Conservation (phyloP, 2,329 filamentous ascomycete species). For the Colletotrichum kahawae region DNA sequence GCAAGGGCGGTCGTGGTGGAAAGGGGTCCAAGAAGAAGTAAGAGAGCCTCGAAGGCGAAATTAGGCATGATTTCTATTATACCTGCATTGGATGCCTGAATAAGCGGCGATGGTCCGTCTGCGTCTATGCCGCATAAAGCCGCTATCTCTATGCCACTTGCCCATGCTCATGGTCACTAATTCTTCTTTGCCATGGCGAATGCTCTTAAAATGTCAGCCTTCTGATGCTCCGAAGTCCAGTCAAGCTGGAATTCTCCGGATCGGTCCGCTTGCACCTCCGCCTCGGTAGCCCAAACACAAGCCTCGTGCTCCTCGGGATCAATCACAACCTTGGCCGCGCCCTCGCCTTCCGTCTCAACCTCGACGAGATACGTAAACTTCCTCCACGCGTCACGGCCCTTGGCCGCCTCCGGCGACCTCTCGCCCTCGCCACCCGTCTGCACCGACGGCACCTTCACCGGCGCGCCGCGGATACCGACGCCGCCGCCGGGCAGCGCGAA, state of each 20-base stretch:
- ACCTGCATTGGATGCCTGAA: not conserved
- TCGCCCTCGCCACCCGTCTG: conserved; percentile 14
- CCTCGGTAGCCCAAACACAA: conserved; percentile 41
- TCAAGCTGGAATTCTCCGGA: not conserved
- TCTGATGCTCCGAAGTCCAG: conserved; percentile 24
- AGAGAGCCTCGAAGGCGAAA: not conserved
- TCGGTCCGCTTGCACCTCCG: conserved; percentile 34
- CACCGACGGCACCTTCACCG: not conserved
- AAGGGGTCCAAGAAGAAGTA: conserved; percentile 50
- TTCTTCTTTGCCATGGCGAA: conserved; percentile 5
- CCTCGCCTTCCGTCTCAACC: conserved; percentile 26
- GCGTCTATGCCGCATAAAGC: not conserved
- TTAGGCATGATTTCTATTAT: not conserved
- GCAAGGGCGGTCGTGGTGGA: conserved; percentile 37
- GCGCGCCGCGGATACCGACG: not conserved
- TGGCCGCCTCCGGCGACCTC: not conserved
- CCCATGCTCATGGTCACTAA: not conserved
- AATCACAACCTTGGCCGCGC: conserved; percentile 24
- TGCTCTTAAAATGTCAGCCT: conserved; percentile 14
- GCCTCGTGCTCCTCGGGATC: conserved; percentile 46
- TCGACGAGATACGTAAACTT: conserved; percentile 40
- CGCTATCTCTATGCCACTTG: not conserved
- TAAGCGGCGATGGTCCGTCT: not conserved
- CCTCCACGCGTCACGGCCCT: conserved; percentile 29
- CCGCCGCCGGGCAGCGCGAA: not conserved